Base-by-base conservation (phyloP, 768 basidiomycete species). In the Pleurotus giganteus region DNA sequence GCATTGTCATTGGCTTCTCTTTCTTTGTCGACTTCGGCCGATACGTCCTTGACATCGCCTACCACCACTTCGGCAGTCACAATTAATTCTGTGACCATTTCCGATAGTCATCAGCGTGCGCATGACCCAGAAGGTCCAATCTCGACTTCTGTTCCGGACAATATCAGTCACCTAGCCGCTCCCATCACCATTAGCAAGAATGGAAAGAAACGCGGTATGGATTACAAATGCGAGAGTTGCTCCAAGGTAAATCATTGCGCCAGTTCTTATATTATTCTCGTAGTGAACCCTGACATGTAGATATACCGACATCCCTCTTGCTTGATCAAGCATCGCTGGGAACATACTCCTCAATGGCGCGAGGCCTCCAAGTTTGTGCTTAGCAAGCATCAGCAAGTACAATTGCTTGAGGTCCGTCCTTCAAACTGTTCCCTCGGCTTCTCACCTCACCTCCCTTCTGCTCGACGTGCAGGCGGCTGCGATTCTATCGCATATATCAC, bases 321-420 rank as follows among this genome's bases (percentile, higher is more conserved):
- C 70, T 77, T 98, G 45, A 91, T 95, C 70, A 98, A 98, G 70
- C 96, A 98, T 66, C 89, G 96, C 29, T 98, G 96, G 96, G 95
- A 98, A 65, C 93, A 96, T 66, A 92, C 91, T 29, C 91, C 91
- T 17, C 94, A 97, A 64, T 98, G 96, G 96, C 87, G 89, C 41
- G 91, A 94, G 67, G 89, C 94, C 11, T 76, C 88, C 60, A 92
- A 94, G 67, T 86, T 94, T 62, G 83, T 94, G 28, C 76, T 98
- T 55, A 91, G 88, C 71, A 98, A 98, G 72, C 95, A 98, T 67
- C 94, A 98, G 65, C 95, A 98, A 62, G 96, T 99, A 0, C 96
- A 98, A 63, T 73, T 98, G 49, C 87, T 99, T 41, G 96, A 98
- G 80, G 91, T 89, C 56, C 51, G 66, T 62, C n/a, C 24, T 27